Base-by-base conservation (phyloP, 2,329 filamentous ascomycete species). In the Metarhizium robertsii region DNA sequence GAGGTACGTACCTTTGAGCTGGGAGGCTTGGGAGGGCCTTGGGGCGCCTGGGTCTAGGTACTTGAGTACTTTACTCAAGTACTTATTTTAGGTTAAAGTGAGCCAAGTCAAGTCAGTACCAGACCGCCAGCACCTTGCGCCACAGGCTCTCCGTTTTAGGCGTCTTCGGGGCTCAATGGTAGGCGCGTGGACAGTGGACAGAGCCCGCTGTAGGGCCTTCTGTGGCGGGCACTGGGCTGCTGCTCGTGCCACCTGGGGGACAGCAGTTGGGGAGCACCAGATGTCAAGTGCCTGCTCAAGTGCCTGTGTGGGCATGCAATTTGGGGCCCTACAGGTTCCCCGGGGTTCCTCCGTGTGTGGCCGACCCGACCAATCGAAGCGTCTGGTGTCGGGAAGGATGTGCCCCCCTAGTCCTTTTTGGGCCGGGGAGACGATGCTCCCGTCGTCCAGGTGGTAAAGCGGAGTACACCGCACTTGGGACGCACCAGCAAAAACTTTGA, bases 381-480 rank as follows among this genome's bases (percentile, higher is more conserved):
- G 52, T 25, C 52, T 49, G 45, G 32, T 18, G 45, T 7, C 40
- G 53, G 40, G 52, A 47, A 36, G 53, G 14, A 47, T 30, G 32
- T 36, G 20, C 13, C 10, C 29, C 30, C 32, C 49, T 52, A 55
- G 48, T 55, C 53, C 42, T 14, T 13, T 52, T 51, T 40, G 40
- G 32, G 48, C 25, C 25, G 53, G 38, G 40, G 48, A 42, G 53
- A 50, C 25, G 53, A 55, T 36, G 38, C 30, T 55, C 47, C 53
- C 53, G 36, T 50, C 14, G 45, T 48, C 45, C 45, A 48, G 18
- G 18, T 46, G 18, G 6, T 46, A 11, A 34, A 34, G 32, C 32
- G 32, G 32, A 34, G 32, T 25, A 34, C 32, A 11, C 2, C 32
- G 32, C 6, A 34, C 32, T 34, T 34, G 10, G 7, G 32, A 7